phyloP scores from a whole-genome alignment of 495 filamentous ascomycete species.

The Corynascus novoguineensis region DNA sequence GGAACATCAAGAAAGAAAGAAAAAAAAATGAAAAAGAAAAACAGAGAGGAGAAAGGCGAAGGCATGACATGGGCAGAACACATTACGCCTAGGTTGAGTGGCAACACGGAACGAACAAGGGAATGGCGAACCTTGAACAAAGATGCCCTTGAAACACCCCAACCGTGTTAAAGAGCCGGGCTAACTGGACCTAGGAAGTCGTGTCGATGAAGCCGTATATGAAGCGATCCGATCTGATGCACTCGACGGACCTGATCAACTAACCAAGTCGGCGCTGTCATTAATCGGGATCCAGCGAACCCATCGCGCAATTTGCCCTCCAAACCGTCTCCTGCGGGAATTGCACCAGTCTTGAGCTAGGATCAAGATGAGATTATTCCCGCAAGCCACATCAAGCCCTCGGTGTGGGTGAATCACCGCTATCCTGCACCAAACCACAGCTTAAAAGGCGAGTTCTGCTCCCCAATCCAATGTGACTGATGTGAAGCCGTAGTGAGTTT shows the following conservation, averaged over 20 bases:
- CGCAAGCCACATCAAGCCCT: too few species aligned
- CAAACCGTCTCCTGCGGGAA: too few species aligned
- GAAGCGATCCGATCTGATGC: background rate
- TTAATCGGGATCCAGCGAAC: too few species aligned
- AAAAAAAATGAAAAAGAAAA: background rate
- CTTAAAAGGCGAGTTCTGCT: too few species aligned
- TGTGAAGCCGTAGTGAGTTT: too few species aligned
- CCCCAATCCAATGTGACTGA: too few species aligned
- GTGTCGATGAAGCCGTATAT: background rate
- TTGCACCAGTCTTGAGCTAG: too few species aligned
- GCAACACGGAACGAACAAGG: background rate
- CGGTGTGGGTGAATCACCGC: too few species aligned
- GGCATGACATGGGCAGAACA: background rate
- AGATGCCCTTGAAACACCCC: background rate
- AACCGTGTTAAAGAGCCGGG: background rate
- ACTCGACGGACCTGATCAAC: background rate
- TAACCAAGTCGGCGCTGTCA: background rate
- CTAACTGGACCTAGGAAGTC: background rate
- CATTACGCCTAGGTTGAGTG: background rate
- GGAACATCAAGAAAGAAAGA: background rate
- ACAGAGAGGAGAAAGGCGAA: background rate
- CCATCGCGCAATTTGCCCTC: too few species aligned
- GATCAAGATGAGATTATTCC: too few species aligned
- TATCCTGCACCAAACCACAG: too few species aligned
- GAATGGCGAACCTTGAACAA: background rate